Percentiles rank a stretch among this genome's conserved stretches.
Conservation (phyloP, 2,329 filamentous ascomycete species). For the Colletotrichum aenigma region DNA sequence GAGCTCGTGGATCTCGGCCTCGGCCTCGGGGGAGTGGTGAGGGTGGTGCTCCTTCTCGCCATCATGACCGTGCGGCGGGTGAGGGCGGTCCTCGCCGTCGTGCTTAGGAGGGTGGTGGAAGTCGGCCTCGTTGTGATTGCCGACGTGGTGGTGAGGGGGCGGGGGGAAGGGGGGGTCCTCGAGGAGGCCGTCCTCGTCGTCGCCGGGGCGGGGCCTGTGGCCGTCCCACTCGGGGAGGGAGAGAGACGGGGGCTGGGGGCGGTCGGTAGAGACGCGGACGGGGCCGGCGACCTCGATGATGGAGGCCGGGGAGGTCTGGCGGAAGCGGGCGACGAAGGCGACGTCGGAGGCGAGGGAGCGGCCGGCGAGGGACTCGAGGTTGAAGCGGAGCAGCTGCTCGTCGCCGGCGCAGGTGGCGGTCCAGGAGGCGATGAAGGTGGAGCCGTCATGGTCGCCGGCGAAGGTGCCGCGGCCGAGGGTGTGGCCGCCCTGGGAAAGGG, state of each 20-base stretch:
- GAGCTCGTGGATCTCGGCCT: slow-evolving; percentile 48
- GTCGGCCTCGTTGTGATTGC: neutral
- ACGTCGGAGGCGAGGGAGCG: slow-evolving; percentile 36
- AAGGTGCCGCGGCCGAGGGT: slow-evolving; percentile 48
- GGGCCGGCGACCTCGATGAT: slow-evolving; percentile 46
- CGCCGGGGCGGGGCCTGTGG: slow-evolving; percentile 11
- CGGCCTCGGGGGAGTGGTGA: slow-evolving; percentile 32
- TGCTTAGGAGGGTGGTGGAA: neutral
- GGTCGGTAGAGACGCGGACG: slow-evolving; percentile 23
- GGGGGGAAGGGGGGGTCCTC: slow-evolving; percentile 17
- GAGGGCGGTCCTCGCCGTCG: neutral
- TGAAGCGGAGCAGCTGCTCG: slow-evolving; percentile 49
- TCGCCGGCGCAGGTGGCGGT: slow-evolving; percentile 48
- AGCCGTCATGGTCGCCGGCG: slow-evolving; percentile 36
- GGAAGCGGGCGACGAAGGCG: slow-evolving; percentile 49
- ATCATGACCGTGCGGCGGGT: neutral
- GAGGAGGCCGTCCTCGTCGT: slow-evolving; percentile 12
- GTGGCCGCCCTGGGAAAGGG: slow-evolving; percentile 40
- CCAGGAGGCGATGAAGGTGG: slow-evolving; percentile 49
- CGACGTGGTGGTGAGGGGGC: slow-evolving; percentile 22
- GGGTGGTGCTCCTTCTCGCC: slow-evolving; percentile 7
- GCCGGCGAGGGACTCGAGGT: slow-evolving; percentile 46
- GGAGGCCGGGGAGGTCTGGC: slow-evolving; percentile 45
- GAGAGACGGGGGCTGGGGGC: neutral
- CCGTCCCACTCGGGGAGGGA: slow-evolving; percentile 8